Base-by-base conservation (phyloP, 2,329 filamentous ascomycete genomes). In the Epichloe gansuensis region DNA sequence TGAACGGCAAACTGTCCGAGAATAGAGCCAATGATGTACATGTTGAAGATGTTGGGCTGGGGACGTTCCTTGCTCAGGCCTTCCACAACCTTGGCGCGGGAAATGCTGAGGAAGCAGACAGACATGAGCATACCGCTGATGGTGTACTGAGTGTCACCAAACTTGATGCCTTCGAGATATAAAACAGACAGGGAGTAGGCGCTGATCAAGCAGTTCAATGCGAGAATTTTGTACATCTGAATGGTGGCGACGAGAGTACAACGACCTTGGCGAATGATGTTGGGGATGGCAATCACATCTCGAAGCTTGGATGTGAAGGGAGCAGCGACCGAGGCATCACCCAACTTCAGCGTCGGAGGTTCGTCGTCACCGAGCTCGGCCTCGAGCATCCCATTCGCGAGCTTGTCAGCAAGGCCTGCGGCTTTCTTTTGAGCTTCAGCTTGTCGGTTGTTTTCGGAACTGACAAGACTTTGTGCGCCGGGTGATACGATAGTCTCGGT, bases 61-160 rank as follows among this genome's bases (percentile, higher is more conserved):
- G 93, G 93, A 41, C 93, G 86, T 71, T 98, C 93, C 72, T 96
- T 96, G 57, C 91, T 96, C 25, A 98, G 76, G 38, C 87, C 86
- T 72, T 98, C 93, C 50, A 98, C 93, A 34, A 93, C 88, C 75
- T 90, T 93, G 41, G 93, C 93, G 55, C 93, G 86, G n/a, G 93
- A 97, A 63, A 98, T 96, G 56, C 91, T 96, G 63, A 98, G 74
- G 79, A 98, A 98, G 73, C 93, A 98, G 49, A 98, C 93, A 62
- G 91, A 96, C 93, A 98, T 97, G 68, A 98, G 84, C 88, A 98
- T 97, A 61, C 93, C 93, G 61, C 90, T 96, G 63, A 98, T 97
- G 15, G 93, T 98, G 60, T 97, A 93, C 72, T 98, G 93, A 4
- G 91, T 90, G 66, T 98, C 93, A 53, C 93, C 91, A 66, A 98